phyloP scores from a whole-genome alignment of 208 protist genomes.

The Tritrichomonas foetus region DNA sequence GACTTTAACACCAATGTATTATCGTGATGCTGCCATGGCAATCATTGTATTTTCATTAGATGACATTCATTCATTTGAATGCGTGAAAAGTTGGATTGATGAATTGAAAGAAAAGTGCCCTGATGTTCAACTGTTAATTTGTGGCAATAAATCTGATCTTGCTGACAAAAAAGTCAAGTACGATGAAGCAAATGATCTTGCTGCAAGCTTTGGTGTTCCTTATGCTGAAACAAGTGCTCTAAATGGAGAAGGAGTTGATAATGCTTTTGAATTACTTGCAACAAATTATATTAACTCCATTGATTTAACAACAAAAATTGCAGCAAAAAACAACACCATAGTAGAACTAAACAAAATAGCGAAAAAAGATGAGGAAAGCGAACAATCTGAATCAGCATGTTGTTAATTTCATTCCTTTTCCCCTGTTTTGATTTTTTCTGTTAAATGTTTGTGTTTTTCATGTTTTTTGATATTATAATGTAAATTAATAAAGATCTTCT shows the following conservation, averaged over 20 bases:
- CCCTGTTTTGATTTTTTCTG: too few relatives aligned
- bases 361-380: too few relatives aligned
- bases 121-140: neutral
- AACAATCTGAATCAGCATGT: too few relatives aligned
- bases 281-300: too few relatives aligned
- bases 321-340: too few relatives aligned
- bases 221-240: neutral
- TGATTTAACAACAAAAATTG: too few relatives aligned
- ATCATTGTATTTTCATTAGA: neutral
- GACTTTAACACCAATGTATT: neutral
- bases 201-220: neutral
- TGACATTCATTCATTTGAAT: neutral
- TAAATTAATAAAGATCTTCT: too few relatives aligned
- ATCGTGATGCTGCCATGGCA: neutral
- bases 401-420: too few relatives aligned
- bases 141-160: neutral
- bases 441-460: too few relatives aligned
- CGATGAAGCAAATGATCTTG: neutral
- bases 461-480: too few relatives aligned
- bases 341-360: too few relatives aligned
- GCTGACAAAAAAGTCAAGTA: neutral
- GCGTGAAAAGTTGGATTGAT: neutral
- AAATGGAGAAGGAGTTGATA: neutral
- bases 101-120: neutral
- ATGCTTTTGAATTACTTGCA: neutral